Conservation (phyloP, 2,329 filamentous ascomycete species). For the Colletotrichum brevisporum region DNA sequence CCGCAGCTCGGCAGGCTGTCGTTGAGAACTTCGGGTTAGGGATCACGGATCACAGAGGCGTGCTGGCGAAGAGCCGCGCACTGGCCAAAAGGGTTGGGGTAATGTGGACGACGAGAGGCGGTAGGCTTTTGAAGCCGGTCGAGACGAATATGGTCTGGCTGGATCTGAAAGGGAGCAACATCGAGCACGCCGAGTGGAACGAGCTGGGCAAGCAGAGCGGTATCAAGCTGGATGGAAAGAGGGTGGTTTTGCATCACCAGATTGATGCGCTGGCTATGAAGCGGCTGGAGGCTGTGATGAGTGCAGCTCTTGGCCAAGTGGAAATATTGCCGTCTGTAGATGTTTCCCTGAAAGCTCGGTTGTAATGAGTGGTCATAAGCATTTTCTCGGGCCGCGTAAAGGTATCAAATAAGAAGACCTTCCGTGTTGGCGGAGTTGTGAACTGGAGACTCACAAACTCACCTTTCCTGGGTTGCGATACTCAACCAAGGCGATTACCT, state of each 20-base stretch:
- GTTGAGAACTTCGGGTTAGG: conserved; percentile 81
- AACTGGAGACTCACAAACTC: too few relatives aligned
- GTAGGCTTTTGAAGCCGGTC: conserved; percentile 73
- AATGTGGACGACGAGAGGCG: conserved; percentile 75
- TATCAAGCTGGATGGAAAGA: conserved; percentile 33
- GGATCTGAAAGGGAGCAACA: conserved; percentile 13
- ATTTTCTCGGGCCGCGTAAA: too few relatives aligned
- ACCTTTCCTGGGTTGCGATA: too few relatives aligned
- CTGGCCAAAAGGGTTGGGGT: conserved; percentile 71
- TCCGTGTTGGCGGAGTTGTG: too few relatives aligned
- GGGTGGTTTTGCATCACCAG: conserved; percentile 35
- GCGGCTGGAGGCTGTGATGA: conserved; percentile 21
- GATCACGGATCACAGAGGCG: conserved; percentile 40
- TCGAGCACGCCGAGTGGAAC: conserved; percentile 20
- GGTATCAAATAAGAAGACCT: too few relatives aligned
- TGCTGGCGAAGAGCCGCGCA: conserved; percentile 67
- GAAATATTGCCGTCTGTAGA: background rate
- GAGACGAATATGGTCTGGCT: conserved; percentile 88
- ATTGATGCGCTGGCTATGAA: conserved; percentile 25
- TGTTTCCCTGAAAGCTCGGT: conserved; percentile 7
- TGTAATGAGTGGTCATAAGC: background rate
- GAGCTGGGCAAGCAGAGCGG: conserved; percentile 5
- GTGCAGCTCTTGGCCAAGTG: conserved; percentile 1
- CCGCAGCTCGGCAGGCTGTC: conserved; percentile 81
- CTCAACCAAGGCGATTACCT: too few relatives aligned